Evolutionary conservation across 345 rosid species (phyloP).

Genomic region (Excoecaria cochinchinensis): DNA sequence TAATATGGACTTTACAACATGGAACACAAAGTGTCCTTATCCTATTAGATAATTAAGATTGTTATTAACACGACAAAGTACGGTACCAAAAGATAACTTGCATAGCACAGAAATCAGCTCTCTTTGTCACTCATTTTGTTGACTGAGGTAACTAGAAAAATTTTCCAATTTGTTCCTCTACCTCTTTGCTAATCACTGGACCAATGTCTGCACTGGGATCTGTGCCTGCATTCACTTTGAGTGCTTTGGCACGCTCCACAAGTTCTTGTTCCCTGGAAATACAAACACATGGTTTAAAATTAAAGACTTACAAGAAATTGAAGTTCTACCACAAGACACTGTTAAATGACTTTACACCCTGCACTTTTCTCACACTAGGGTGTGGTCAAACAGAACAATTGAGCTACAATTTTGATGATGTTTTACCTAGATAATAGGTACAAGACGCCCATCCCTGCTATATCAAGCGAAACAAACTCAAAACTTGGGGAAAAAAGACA

Average conservation of each 20-base stretch:
- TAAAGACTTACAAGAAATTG: not conserved
- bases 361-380: not conserved
- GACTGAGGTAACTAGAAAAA: slow-evolving; percentile 14
- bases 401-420: not conserved
- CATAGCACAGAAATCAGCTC: slow-evolving; percentile 8
- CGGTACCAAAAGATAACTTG: not conserved
- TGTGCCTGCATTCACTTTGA: slow-evolving; percentile 38
- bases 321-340: not conserved
- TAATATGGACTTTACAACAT: not conserved
- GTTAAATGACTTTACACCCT: not conserved
- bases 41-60: not conserved
- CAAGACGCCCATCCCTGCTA: not conserved
- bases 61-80: not conserved
- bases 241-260: slow-evolving; percentile 36
- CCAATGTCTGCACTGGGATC: slow-evolving; percentile 40
- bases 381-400: not conserved
- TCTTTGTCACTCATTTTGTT: not conserved
- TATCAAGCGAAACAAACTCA: not conserved
- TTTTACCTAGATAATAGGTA: not conserved
- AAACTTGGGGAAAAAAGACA: not conserved
- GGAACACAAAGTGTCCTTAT: not conserved
- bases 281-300: not conserved
- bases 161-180: slow-evolving; percentile 9
- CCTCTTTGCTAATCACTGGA: slow-evolving; percentile 44
- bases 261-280: slow-evolving; percentile 38